These are phyloP conservation scores for Gracilaria caudata DNA, from an alignment of 23 red algal species.

Conservation along the genomic window DNA sequence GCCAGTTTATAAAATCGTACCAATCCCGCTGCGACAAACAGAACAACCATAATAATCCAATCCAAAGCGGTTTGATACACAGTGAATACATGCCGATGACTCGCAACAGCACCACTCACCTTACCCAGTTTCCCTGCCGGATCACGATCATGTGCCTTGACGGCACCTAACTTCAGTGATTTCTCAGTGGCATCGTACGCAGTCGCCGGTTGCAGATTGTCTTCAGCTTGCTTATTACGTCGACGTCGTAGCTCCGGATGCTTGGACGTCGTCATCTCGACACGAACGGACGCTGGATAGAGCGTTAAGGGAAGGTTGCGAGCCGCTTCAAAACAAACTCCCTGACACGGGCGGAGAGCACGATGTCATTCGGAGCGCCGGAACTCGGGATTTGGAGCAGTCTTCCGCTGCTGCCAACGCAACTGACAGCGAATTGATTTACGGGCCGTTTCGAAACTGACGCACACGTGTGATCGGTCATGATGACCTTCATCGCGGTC, in stretches of 20 bases:
- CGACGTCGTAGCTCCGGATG: slow-evolving; percentile 4
- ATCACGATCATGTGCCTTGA: background rate
- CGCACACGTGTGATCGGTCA: no score
- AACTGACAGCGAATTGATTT: slow-evolving; percentile 1
- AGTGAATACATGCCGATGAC: background rate
- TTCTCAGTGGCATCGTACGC: background rate
- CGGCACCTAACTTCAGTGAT: background rate
- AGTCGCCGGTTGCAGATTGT: background rate
- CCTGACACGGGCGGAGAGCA: no score
- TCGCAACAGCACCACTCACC: background rate
- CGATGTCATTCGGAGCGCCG: no score
- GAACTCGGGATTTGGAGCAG: background rate
- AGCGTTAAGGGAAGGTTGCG: background rate
- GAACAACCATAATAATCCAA: slow-evolving; percentile 19
- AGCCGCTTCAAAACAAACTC: background rate
- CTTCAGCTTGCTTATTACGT: background rate
- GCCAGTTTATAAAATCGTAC: slow-evolving; percentile 52
- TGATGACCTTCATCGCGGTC: no score
- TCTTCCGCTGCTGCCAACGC: background rate
- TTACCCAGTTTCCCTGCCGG: background rate
- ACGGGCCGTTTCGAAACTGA: background rate
- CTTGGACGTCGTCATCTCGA: slow-evolving; percentile 16
- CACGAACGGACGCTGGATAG: background rate
- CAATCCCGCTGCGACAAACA: slow-evolving; percentile 19
- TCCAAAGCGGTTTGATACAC: slow-evolving; percentile 11